A percentile compares a stretch with the other conserved stretches of the same genome.
Evolutionary conservation across 73 alveolate genomes (phyloP).

Genomic region (Paramecium sexaurelia): DNA sequence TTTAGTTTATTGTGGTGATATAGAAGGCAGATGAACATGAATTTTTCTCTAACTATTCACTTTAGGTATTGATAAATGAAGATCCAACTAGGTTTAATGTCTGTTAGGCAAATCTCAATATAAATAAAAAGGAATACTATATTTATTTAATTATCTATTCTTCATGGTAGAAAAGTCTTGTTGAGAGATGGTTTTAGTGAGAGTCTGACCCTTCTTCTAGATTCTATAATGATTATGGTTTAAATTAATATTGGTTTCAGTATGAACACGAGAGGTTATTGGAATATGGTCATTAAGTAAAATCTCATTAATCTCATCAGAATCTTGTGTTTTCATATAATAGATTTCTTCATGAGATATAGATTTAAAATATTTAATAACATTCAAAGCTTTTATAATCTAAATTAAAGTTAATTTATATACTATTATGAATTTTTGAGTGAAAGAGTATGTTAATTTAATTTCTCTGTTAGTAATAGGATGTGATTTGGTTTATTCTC

Average conservation of each 20-base stretch:
- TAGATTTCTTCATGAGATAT: not conserved
- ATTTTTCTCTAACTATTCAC: not conserved
- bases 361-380: not conserved
- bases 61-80: not conserved
- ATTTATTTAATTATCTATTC: not conserved
- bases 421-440: not conserved
- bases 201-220: not conserved
- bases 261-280: not conserved
- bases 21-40: not conserved
- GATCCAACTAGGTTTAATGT: not conserved
- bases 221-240: not conserved
- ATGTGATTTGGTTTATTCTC: slow-evolving; percentile 11
- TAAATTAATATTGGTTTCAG: not conserved
- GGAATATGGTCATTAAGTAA: not conserved
- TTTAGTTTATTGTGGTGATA: not conserved
- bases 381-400: not conserved
- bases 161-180: not conserved
- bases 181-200: not conserved
- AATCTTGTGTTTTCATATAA: not conserved
- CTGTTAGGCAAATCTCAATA: not conserved
- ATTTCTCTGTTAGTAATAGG: slow-evolving; percentile 12
- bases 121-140: not conserved
- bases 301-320: not conserved
- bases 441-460: not conserved
- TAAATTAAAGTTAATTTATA: not conserved